Evolutionary conservation across 2,329 filamentous ascomycete genomes (phyloP), one percentile per base, ranked within the genome.

Genomic region (Penicillium sp.): DNA sequence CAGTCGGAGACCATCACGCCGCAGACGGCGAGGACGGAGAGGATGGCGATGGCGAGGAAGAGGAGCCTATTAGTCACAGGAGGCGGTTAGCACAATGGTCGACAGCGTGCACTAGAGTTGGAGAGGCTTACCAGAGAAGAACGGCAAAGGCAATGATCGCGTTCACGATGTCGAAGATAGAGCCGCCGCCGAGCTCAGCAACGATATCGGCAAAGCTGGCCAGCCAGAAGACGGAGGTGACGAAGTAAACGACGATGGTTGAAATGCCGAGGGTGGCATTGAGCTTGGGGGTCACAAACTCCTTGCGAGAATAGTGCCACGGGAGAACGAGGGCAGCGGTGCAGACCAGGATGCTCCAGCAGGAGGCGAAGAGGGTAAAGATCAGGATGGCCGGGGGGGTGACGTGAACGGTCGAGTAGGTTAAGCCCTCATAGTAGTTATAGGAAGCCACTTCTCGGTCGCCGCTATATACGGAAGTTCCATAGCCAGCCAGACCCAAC

Each of bases 211-310:
- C 69, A 50, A 73, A 73, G 14, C 60, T 55, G 11, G 69, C 70
- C 49, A 73, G 54, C 71, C 70, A 73, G 51, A 73, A 73, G 18
- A 72, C 63, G 63, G 62, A 69, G 2, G 70, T 73, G n/a, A 70
- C 47, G 40, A 70, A 68, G 58, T 70, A 71, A 7, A 68, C 22
- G 2, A 61, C 55, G 18, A 69, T 54, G 14, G 67, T 62, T 4
- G 24, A 55, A 10, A 66, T 56, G 9, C 66, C 65, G 22, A 72
- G 55, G 53, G 67, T 62, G 10, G 40, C 59, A 46, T 69, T 70
- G 24, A 68, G 54, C 41, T 59, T 65, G 14, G 47, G 37, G n/a
- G 19, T 62, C 10, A 60, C 58, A 9, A n/a, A 51, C 7, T 64
- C 61, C 43, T 62, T 67, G 16, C 60, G 56, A 14, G 56, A 50